Evolutionary conservation across 257 asterid genomes (phyloP).

Genomic region (Nicotiana attenuata): DNA sequence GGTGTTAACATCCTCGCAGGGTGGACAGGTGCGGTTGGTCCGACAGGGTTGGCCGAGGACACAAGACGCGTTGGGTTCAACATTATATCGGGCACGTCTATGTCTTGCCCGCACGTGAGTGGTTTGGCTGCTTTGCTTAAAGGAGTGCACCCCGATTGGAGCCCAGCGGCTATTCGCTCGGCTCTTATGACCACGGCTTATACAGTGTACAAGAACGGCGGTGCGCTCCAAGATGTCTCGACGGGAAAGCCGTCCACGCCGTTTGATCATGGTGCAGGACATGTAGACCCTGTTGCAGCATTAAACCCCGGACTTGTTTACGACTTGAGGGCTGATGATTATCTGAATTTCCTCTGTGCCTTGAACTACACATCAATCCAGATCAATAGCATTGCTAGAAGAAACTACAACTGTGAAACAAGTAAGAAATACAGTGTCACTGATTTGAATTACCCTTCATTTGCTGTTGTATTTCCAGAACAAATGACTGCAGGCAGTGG

Average conservation of each 20-base stretch:
- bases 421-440: background rate
- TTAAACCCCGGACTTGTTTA: conserved; percentile 55
- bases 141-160: conserved; percentile 61
- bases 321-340: conserved; percentile 42
- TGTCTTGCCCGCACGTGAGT: conserved; percentile 63
- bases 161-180: conserved; percentile 60
- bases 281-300: conserved; percentile 54
- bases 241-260: conserved; percentile 42
- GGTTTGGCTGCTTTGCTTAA: conserved; percentile 52
- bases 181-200: conserved; percentile 67
- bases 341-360: conserved; percentile 52
- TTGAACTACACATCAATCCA: conserved; percentile 21
- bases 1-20: conserved; percentile 54
- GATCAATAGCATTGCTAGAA: conserved; percentile 10
- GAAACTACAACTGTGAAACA: conserved; percentile 9
- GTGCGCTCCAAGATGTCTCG: conserved; percentile 42
- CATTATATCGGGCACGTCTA: conserved; percentile 59
- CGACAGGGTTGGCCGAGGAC: conserved; percentile 46
- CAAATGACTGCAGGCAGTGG: background rate
- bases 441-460: conserved; percentile 20
- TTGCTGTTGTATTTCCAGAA: conserved; percentile 10
- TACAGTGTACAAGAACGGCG: conserved; percentile 37
- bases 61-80: conserved; percentile 39
- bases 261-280: conserved; percentile 56
- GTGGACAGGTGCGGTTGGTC: conserved; percentile 47